Evolutionary conservation across 768 basidiomycete genomes (phyloP).

Genomic region (Suillus americanus): DNA sequence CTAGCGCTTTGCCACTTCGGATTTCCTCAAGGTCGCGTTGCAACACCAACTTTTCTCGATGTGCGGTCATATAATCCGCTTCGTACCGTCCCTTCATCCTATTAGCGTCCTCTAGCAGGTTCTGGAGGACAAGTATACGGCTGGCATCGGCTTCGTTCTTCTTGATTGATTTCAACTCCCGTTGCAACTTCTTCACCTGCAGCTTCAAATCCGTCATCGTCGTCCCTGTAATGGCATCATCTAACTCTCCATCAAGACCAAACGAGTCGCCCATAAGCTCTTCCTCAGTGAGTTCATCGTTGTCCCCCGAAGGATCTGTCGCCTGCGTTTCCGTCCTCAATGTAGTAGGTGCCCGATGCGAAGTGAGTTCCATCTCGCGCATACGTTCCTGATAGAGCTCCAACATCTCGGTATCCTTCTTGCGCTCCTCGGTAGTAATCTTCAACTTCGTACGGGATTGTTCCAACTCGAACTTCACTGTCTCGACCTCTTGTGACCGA

Average conservation of each 20-base stretch:
- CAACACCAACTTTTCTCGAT: conserved; percentile 78
- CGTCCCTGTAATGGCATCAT: conserved; percentile 78
- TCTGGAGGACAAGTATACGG: conserved; percentile 82
- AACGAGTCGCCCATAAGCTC: conserved; percentile 52
- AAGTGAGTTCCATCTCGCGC: conserved; percentile 77
- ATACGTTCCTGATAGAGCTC: conserved; percentile 90
- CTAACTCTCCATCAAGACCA: conserved; percentile 83
- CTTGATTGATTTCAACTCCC: conserved; percentile 75
- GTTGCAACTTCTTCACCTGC: conserved; percentile 75
- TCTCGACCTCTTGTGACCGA: conserved; percentile 70
- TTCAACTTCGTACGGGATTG: conserved; percentile 69
- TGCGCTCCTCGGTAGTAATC: conserved; percentile 65
- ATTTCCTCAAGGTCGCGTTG: conserved; percentile 88
- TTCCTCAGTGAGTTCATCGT: conserved; percentile 41
- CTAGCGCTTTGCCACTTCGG: conserved; percentile 77
- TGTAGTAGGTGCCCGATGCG: conserved; percentile 45
- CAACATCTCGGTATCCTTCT: conserved; percentile 79
- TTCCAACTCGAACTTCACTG: conserved; percentile 73
- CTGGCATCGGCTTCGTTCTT: conserved; percentile 78
- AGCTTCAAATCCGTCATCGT: conserved; percentile 93
- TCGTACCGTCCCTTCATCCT: conserved; percentile 90
- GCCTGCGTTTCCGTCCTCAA: conserved; percentile 24
- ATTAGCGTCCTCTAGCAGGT: conserved; percentile 87
- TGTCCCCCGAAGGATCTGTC: conserved; percentile 15
- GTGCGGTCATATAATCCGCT: conserved; percentile 79